Conservation (phyloP, 2,329 filamentous ascomycete species). For the Aspergillus aculeatinus region DNA sequence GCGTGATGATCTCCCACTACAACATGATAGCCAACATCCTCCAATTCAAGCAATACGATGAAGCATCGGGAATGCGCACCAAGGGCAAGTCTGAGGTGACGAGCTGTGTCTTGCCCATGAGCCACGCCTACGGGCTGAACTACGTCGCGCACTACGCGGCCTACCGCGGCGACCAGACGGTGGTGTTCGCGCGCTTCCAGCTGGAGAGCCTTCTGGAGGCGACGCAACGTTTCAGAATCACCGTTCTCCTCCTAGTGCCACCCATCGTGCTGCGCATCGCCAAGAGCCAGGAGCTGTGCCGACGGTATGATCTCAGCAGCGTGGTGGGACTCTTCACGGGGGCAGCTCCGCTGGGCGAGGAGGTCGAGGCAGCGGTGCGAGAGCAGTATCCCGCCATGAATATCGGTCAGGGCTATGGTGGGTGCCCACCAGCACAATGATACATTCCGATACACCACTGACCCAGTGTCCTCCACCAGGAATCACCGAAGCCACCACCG, state of each 20-base stretch:
- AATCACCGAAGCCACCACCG: constrained; percentile 63
- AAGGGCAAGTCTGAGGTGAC: too few relatives aligned
- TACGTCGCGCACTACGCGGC: too few relatives aligned
- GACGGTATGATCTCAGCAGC: constrained; percentile 56
- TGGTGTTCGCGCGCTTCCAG: too few relatives aligned
- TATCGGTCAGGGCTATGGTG: constrained; percentile 65
- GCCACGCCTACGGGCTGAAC: too few relatives aligned
- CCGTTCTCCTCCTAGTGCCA: constrained; percentile 51
- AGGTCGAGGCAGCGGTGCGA: constrained; percentile 57
- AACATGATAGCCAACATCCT: constrained; percentile 13
- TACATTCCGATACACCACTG: too few relatives aligned
- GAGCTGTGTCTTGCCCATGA: too few relatives aligned
- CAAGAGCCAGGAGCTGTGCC: constrained; percentile 42
- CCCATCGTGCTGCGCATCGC: constrained; percentile 63
- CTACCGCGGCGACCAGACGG: too few relatives aligned
- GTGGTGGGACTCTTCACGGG: constrained; percentile 59
- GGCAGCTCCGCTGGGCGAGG: constrained; percentile 57
- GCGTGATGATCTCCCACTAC: constrained; percentile 12
- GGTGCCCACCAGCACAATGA: too few relatives aligned
- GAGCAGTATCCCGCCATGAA: constrained; percentile 59
- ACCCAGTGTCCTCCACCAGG: too few relatives aligned
- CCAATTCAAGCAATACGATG: not conserved
- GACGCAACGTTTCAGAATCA: too few relatives aligned
- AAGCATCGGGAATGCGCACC: too few relatives aligned
- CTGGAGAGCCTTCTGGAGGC: too few relatives aligned